A percentile compares a stretch with the other conserved stretches of the same genome.
These are phyloP conservation scores for Yamadazyma jaroonii DNA, from an alignment of 1,139 yeast species.

Conservation along the genomic window DNA sequence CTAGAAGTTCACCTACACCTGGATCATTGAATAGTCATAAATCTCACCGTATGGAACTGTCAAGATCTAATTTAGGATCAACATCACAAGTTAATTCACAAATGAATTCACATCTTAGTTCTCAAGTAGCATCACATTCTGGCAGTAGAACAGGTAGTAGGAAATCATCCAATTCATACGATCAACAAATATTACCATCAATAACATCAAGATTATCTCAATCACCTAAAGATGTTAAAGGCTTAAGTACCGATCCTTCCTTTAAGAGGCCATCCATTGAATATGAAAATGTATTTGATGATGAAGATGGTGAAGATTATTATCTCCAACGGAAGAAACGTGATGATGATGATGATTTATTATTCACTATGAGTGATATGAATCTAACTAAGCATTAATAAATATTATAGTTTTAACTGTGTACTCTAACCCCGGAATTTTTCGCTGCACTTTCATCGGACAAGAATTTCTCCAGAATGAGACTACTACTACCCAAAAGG, in stretches of 20 bases:
- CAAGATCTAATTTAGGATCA: neutral
- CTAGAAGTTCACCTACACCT: conserved; percentile 2
- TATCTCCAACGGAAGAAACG: conserved; percentile 13
- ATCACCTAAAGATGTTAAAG: conserved; percentile 19
- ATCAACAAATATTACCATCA: conserved; percentile 36
- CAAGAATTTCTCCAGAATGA: neutral
- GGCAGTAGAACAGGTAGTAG: conserved; percentile 13
- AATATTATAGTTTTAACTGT: too few species aligned
- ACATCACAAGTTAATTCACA: neutral
- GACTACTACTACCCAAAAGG: neutral
- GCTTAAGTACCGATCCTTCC: conserved; percentile 40
- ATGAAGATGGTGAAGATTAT: conserved; percentile 36
- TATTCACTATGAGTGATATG: conserved; percentile 92
- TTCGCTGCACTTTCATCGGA: neutral
- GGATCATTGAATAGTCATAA: neutral
- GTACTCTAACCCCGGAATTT: too few species aligned
- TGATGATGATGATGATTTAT: conserved; percentile 72
- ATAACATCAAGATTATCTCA: conserved; percentile 36
- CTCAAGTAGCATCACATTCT: neutral
- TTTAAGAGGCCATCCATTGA: conserved; percentile 31
- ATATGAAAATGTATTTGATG: conserved; percentile 52
- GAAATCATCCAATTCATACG: conserved; percentile 26
- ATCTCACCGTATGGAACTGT: neutral
- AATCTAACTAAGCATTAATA: conserved; percentile 37
- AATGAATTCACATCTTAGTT: neutral